Base-by-base conservation (phyloP, 495 filamentous ascomycete genomes). In the Parathielavia hyrcaniae region DNA sequence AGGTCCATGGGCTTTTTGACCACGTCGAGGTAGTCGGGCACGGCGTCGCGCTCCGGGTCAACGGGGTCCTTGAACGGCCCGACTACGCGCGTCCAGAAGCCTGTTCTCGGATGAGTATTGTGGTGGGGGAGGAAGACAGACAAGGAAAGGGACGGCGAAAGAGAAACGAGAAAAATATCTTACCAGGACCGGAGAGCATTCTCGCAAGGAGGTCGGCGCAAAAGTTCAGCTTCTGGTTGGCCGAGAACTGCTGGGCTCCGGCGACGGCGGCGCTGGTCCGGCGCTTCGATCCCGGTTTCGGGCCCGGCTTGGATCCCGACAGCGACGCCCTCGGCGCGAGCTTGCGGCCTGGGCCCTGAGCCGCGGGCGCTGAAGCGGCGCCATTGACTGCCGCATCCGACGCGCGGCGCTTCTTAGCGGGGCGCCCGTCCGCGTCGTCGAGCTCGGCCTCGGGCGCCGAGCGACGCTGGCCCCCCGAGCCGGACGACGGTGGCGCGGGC, bases 11-110 rank as follows among this genome's bases (percentile, higher is more conserved):
- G 77, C 38, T 58, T 71, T 52, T 69, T 69, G 43, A 79, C 55
- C 55, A 78, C 77, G 1, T 73, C 66, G n/a, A 74, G 54, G 58
- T 79, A 79, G 57, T 78, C 74, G 12, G 75, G 75, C 19, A 78
- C 75, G 10, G 70, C 74, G 56, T 79, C 76, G 40, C 69, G 58
- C 10, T 61, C 60, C 5, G 76, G 76, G 50, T 71, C 66, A 9
- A 79, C 77, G 26, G 76, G 76, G 19, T 77, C 69, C 12, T 71
- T 73, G 62, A 79, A 81, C 10, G 76, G 76, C 0, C 77, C 76
- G 9, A 82, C 78, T 3, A 80, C 72, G 9, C 79, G 77, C n/a
- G 79, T 82, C 79, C 79, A 82, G 64, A 78, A 82, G 17, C 78
- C 77, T 79, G 56, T 14, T 17, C 1, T 1, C 12, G 38, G 4